phyloP scores from a whole-genome alignment of 305 asterid genomes.

The Plantago coronopus region DNA sequence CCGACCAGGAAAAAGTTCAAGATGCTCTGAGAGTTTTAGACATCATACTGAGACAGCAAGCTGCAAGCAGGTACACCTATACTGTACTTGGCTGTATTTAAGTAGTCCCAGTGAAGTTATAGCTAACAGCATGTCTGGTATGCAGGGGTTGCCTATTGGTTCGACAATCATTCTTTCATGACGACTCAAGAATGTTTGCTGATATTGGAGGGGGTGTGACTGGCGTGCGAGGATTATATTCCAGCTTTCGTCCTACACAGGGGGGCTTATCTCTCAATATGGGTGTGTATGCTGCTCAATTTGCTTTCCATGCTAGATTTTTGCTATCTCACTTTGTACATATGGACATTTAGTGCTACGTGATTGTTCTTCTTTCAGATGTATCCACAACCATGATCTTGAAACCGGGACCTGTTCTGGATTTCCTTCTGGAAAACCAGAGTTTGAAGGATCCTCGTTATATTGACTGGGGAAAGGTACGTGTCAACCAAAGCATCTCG shows the following conservation, averaged over 20 bases:
- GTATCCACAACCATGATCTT: conserved; percentile 81
- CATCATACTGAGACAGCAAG: conserved; percentile 77
- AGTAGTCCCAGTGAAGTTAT: conserved; percentile 19
- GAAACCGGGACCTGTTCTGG: conserved; percentile 84
- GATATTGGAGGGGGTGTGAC: conserved; percentile 91
- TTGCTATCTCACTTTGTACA: conserved; percentile 9
- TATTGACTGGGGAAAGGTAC: conserved; percentile 86
- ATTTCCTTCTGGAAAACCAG: conserved; percentile 78
- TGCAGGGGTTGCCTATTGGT: conserved; percentile 91
- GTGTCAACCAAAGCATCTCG: conserved; percentile 17
- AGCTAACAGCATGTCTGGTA: conserved; percentile 27
- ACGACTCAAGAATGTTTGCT: conserved; percentile 63
- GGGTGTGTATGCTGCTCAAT: conserved; percentile 42
- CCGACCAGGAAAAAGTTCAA: conserved; percentile 51
- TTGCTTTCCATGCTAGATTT: conserved; percentile 15
- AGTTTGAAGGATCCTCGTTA: conserved; percentile 59
- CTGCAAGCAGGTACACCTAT: conserved; percentile 61
- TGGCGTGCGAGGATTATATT: conserved; percentile 65
- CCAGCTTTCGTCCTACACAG: conserved; percentile 75
- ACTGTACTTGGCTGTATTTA: conserved; percentile 7
- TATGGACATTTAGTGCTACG: conserved; percentile 21
- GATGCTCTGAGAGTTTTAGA: conserved; percentile 76
- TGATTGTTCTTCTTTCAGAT: conserved; percentile 43
- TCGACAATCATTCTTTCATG: conserved; percentile 81
- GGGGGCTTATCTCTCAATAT: conserved; percentile 83